Conservation (phyloP, 768 basidiomycete genomes). For the Rhizopogon salebrosus region DNA sequence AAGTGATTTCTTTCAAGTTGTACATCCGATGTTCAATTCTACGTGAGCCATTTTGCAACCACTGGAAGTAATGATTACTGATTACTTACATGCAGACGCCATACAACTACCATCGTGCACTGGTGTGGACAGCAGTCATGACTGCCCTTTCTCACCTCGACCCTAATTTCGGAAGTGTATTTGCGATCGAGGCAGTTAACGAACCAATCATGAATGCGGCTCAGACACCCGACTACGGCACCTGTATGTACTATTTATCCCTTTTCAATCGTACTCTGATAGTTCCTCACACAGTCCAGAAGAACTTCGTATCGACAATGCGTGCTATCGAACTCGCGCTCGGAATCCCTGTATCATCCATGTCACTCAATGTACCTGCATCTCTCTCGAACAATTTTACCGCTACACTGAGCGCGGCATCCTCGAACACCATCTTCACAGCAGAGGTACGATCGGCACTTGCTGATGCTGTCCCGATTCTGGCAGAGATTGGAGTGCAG, state of each 20-base stretch:
- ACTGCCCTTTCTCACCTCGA: conserved; percentile 67
- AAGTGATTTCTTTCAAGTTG: conserved; percentile 39
- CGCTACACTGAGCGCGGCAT: conserved; percentile 23
- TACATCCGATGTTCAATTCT: conserved; percentile 65
- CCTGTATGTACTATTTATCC: neutral
- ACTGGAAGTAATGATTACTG: conserved; percentile 19
- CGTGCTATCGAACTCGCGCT: conserved; percentile 60
- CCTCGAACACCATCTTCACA: conserved; percentile 17
- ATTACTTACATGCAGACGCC: conserved; percentile 40
- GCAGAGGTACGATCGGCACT: conserved; percentile 29
- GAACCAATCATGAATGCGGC: conserved; percentile 72
- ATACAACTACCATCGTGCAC: conserved; percentile 70
- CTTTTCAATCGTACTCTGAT: neutral
- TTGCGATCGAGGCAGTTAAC: conserved; percentile 72
- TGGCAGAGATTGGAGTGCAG: conserved; percentile 23
- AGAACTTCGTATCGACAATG: conserved; percentile 51
- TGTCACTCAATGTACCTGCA: conserved; percentile 4
- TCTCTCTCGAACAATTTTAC: conserved; percentile 30
- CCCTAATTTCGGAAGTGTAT: conserved; percentile 57
- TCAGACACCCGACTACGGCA: conserved; percentile 25
- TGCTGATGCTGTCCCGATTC: conserved; percentile 31
- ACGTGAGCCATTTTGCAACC: conserved; percentile 37
- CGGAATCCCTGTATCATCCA: conserved; percentile 39
- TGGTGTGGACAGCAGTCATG: conserved; percentile 82
- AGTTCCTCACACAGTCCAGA: conserved; percentile 45